Conservation (phyloP, 2,329 filamentous ascomycete genomes). For the Monosporascus ibericus region DNA sequence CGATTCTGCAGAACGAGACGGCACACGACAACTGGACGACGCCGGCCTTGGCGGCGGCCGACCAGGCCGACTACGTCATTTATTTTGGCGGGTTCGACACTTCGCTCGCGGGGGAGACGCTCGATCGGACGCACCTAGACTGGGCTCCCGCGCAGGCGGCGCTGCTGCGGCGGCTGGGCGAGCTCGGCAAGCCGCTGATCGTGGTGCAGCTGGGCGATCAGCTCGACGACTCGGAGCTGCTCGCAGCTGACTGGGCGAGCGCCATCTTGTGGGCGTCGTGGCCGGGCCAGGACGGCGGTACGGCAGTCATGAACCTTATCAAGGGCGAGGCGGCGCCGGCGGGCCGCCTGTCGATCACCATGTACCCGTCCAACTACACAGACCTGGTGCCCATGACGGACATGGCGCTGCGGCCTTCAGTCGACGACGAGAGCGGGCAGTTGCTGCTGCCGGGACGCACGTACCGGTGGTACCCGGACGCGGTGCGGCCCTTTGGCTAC, state of each 20-base stretch:
- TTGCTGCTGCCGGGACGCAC: constrained; percentile 31
- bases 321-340: constrained; percentile 44
- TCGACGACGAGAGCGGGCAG: background rate
- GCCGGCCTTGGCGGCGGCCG: too few relatives aligned
- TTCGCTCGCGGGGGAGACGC: constrained; percentile 30
- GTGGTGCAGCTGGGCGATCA: constrained; percentile 42
- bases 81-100: too few relatives aligned
- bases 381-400: constrained; percentile 46
- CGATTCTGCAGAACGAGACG: too few relatives aligned
- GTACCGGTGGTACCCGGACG: constrained; percentile 50
- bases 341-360: constrained; percentile 47
- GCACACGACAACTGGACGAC: too few relatives aligned
- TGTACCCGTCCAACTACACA: constrained; percentile 48
- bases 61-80: too few relatives aligned
- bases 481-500: constrained; percentile 47
- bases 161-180: constrained; percentile 41
- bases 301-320: constrained; percentile 47
- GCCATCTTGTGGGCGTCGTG: constrained; percentile 53
- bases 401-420: constrained; percentile 40
- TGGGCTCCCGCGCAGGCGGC: constrained; percentile 48
- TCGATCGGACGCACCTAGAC: constrained; percentile 42
- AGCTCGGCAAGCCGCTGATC: constrained; percentile 40
- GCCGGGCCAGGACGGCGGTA: constrained; percentile 53
- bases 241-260: constrained; percentile 40
- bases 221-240: constrained; percentile 46